phyloP scores from a whole-genome alignment of 1,139 yeast genomes.

The Candida dubliniensis region DNA sequence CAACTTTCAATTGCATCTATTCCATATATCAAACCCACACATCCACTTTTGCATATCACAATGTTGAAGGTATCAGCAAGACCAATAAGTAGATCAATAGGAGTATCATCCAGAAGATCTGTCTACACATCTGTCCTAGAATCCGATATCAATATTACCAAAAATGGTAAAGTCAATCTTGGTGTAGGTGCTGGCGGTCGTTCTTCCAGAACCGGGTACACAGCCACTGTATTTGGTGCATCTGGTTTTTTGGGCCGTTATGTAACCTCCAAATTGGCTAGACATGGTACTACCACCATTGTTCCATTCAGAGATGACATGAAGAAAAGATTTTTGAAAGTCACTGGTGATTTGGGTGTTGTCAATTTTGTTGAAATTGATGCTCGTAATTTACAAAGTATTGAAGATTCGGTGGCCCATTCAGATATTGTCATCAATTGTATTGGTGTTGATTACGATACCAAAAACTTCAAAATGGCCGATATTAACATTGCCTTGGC shows the following conservation, averaged over 20 bases:
- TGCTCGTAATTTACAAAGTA: slow-evolving; percentile 71
- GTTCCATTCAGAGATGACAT: slow-evolving; percentile 81
- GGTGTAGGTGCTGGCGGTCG: slow-evolving; percentile 78
- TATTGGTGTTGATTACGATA: slow-evolving; percentile 74
- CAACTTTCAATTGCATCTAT: background rate
- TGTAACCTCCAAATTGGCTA: slow-evolving; percentile 69
- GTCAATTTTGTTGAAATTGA: slow-evolving; percentile 84
- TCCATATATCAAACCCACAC: background rate
- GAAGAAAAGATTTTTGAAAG: slow-evolving; percentile 77
- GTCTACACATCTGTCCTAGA: slow-evolving; percentile 46
- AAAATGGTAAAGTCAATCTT: slow-evolving; percentile 70
- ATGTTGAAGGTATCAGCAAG: slow-evolving; percentile 33
- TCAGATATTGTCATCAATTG: slow-evolving; percentile 83
- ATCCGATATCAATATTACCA: slow-evolving; percentile 71
- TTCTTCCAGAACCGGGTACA: slow-evolving; percentile 87
- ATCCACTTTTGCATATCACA: background rate
- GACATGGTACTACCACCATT: slow-evolving; percentile 77
- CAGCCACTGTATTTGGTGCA: slow-evolving; percentile 88
- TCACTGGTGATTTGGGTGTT: slow-evolving; percentile 84
- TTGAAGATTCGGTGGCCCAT: slow-evolving; percentile 76
- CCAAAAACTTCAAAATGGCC: slow-evolving; percentile 80
- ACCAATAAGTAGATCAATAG: slow-evolving; percentile 21
- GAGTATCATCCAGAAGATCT: slow-evolving; percentile 23
- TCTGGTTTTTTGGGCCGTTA: slow-evolving; percentile 79
- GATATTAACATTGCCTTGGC: slow-evolving; percentile 82